A percentile compares a stretch with the other conserved stretches of the same genome.
Conservation (phyloP, 73 alveolate species). For the Paramecium octaurelia region DNA sequence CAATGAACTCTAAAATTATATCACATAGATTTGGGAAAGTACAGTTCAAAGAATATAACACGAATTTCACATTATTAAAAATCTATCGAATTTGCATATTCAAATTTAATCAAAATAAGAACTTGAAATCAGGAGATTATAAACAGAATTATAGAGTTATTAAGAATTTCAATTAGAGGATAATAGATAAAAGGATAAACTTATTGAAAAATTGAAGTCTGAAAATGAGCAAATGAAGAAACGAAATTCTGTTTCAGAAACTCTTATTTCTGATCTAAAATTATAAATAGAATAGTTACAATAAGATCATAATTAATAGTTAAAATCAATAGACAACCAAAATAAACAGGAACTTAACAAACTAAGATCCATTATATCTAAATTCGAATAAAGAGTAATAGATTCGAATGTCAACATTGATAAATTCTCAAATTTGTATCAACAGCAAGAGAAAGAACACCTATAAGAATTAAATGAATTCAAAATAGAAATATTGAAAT, state of each 20-base stretch:
- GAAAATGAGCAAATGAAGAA: not conserved
- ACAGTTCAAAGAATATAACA: not conserved
- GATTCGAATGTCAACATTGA: not conserved
- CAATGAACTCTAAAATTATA: not conserved
- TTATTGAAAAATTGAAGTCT: not conserved
- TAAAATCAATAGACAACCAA: not conserved
- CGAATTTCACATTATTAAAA: not conserved
- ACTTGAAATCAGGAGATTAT: slow-evolving; percentile 5
- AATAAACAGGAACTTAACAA: not conserved
- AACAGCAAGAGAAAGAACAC: not conserved
- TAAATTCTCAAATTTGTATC: not conserved
- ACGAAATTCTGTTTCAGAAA: not conserved
- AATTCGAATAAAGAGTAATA: not conserved
- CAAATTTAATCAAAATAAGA: not conserved
- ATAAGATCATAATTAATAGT: not conserved
- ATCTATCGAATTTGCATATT: slow-evolving; percentile 8
- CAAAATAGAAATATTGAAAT: not conserved
- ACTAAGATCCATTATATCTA: not conserved
- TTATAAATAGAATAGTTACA: not conserved
- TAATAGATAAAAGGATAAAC: not conserved
- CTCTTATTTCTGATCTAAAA: not conserved
- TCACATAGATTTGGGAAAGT: slow-evolving; percentile 1
- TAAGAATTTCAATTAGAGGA: not conserved
- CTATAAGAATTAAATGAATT: not conserved
- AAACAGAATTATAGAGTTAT: not conserved